phyloP scores from a whole-genome alignment of 2,329 filamentous ascomycete genomes.

The Colletotrichum sp. region DNA sequence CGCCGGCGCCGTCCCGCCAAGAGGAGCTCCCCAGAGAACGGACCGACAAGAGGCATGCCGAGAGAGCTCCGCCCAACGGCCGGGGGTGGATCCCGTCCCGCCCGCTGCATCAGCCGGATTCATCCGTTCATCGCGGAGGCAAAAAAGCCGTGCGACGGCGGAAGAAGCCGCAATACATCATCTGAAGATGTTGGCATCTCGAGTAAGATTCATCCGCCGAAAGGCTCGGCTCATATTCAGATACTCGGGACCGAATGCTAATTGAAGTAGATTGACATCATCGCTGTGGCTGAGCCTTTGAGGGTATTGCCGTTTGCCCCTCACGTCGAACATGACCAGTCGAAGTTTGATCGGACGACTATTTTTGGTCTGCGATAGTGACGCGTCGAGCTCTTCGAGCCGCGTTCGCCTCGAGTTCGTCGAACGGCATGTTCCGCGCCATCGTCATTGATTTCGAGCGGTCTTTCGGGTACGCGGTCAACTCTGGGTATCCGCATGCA shows the following conservation, averaged over 20 bases:
- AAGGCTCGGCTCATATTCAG: background rate
- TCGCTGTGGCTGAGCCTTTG: background rate
- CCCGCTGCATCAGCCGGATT: background rate
- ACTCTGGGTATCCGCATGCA: background rate
- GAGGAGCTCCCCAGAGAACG: background rate
- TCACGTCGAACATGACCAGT: background rate
- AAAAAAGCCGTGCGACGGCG: background rate
- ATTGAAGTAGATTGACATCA: background rate
- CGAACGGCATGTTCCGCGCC: background rate
- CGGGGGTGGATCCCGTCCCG: background rate
- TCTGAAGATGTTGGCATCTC: background rate
- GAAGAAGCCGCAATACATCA: conserved; percentile 5
- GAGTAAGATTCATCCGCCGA: background rate
- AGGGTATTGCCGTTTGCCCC: background rate
- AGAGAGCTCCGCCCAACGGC: background rate
- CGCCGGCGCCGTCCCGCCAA: conserved; percentile 6
- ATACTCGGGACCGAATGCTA: conserved; percentile 8
- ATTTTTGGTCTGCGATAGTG: background rate
- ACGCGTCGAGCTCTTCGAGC: background rate
- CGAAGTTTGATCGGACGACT: background rate
- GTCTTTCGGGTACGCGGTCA: background rate
- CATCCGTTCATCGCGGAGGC: background rate
- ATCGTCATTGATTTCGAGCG: background rate
- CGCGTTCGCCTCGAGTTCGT: background rate
- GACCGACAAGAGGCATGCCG: background rate